phyloP scores from a whole-genome alignment of 2,329 filamentous ascomycete genomes.

The Aotearoamyces nothofagi region DNA sequence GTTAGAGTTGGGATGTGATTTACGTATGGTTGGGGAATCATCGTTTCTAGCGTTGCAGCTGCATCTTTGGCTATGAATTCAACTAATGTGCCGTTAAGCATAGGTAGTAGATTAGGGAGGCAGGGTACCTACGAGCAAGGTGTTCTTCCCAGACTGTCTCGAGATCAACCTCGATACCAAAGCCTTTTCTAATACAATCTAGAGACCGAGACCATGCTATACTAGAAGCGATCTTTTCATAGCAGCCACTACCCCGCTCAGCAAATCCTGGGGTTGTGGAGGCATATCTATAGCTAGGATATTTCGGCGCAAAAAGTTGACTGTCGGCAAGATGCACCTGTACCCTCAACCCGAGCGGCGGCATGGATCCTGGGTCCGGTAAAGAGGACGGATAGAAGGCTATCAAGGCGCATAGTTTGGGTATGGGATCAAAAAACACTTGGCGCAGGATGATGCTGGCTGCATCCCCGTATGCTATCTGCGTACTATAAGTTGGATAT shows the following conservation, averaged over 20 bases:
- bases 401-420: conserved; percentile 40
- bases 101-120: conserved; percentile 1
- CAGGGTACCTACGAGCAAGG: conserved; percentile 32
- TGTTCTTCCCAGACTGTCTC: conserved; percentile 53
- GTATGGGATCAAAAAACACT: conserved; percentile 23
- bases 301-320: conserved; percentile 4
- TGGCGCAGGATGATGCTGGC: conserved; percentile 1
- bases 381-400: conserved; percentile 48
- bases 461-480: conserved; percentile 3
- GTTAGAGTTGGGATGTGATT: conserved; percentile 52
- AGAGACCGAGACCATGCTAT: conserved; percentile 56
- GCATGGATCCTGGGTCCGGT: conserved; percentile 26
- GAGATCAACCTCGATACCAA: conserved; percentile 46
- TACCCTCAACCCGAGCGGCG: conserved; percentile 19
- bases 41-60: conserved; percentile 43
- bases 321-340: conserved; percentile 17
- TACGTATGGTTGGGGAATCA: conserved; percentile 50
- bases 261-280: conserved; percentile 48
- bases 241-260: conserved; percentile 54
- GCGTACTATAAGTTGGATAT: neutral
- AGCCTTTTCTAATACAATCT: conserved; percentile 40
- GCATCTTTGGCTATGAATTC: conserved; percentile 43
- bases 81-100: no score
- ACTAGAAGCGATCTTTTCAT: conserved; percentile 45
- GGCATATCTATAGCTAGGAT: conserved; percentile 3